Evolutionary conservation across 805 yeast species (phyloP), one percentile per base, ranked within the genome.

Genomic region (Candida loeiensis): DNA sequence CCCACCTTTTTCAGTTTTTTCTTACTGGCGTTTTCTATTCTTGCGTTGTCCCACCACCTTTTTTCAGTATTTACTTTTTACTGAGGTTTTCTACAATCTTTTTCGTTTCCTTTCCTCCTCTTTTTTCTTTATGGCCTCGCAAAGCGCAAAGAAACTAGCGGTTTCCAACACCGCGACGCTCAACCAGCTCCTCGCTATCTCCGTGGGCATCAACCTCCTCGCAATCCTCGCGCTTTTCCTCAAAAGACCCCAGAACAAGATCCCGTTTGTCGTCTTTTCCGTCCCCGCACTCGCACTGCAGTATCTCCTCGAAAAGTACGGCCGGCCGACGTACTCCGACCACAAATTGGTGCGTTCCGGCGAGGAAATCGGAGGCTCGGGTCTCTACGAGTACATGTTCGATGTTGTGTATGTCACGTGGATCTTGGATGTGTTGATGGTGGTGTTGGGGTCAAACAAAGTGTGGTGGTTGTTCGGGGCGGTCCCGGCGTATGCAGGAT

Each of bases 111-210:
- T n/a, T n/a, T n/a, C n/a, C n/a, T n/a, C n/a, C n/a, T n/a, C n/a
- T n/a, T n/a, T n/a, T n/a, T n/a, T n/a, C n/a, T n/a, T n/a, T n/a
- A 79, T 79, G 84, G 83, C 82, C 4, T 77, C 82, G 3, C 73
- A 70, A 45, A 72, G 82, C 35, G 58, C 68, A 12, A 79, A 78
- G 61, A 79, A 76, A 46, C 72, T 68, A 30, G 83, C 79, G 1
- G 49, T 57, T 0, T 47, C 65, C 41, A 74, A 74, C 44, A 46
- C 50, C 9, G 54, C 61, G 34, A 58, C 66, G 8, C 59, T 74
- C 33, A 58, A 62, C 36, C 68, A 71, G 42, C 59, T 70, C 17
- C 68, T 37, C 6, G 49, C 45, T 39, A 51, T 79, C 20, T 73
- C 76, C 47, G 45, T 49, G 1, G n/a, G 72, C 3, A 56, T 69